Base-by-base conservation (phyloP, 495 filamentous ascomycete genomes). In the Penicilliopsis zonata region DNA sequence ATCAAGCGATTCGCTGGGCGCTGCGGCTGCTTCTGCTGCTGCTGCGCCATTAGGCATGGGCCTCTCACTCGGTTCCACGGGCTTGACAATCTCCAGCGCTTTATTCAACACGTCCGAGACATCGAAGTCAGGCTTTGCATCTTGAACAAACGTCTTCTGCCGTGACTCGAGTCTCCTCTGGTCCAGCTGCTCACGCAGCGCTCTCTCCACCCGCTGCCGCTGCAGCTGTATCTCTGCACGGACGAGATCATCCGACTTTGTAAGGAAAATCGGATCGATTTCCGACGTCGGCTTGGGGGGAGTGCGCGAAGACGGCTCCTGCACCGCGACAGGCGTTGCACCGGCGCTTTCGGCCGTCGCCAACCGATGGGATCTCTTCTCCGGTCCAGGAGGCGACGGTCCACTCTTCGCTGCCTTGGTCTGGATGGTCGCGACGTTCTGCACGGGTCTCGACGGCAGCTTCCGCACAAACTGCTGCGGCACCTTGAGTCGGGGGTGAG, bases 211-310 rank as follows among this genome's bases (percentile, higher is more conserved):
- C 29, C 78, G 74, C 50, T 85, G 73, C 28, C 92, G 73, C 50
- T 84, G 82, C 34, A 87, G 49, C 41, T 82, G 74, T 38, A 84
- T 67, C 53, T 94, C 85, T 44, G 84, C 86, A 51, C 77, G 79
- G 33, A 85, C 74, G 28, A 88, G 59, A 43, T 80, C 76, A 46
- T 86, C 81, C 29, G 86, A 86, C 52, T 94, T 94, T 33, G 78
- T 73, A 53, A 88, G 58, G 40, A 92, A 67, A 16, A 92, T 75
- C 18, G 84, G 83, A 51, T 86, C 74, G 43, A 88, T 80, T 41
- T 58, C 63, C 31, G 68, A 60, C 12, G 51, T 40, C 34, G 48
- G 41, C 20, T 63, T 63, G 17, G 62, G 33, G 31, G 46, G 51
- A 38, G 61, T 47, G 32, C 61, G 58, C 34, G 52, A 53, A 31